Conservation (phyloP, 2,329 filamentous ascomycete genomes). For the Fusarium dimerum region DNA sequence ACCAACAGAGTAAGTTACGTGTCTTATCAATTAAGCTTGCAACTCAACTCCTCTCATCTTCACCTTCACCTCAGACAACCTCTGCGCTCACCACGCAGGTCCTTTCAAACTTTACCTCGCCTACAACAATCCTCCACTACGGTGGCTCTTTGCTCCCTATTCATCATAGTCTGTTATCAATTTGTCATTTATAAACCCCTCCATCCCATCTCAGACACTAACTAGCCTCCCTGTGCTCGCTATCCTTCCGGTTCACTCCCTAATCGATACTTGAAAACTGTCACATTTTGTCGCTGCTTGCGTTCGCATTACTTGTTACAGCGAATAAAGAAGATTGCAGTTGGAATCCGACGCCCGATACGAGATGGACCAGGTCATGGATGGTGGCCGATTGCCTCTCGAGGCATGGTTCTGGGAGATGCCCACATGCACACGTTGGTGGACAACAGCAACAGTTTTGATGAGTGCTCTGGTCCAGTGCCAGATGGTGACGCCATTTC, state of each 20-base stretch:
- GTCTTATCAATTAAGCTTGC: neutral
- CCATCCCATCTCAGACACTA: neutral
- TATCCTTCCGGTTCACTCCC: neutral
- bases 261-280: neutral
- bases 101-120: neutral
- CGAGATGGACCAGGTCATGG: slow-evolving; percentile 60
- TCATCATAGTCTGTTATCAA: neutral
- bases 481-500: slow-evolving; percentile 87
- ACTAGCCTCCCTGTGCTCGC: neutral
- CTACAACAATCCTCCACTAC: neutral
- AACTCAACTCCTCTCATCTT: neutral
- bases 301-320: neutral
- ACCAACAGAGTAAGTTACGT: neutral
- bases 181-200: neutral
- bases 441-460: slow-evolving; percentile 89
- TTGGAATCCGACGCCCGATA: neutral
- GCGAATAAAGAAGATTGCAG: neutral
- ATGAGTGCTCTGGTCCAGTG: slow-evolving; percentile 91
- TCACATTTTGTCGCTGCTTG: slow-evolving; percentile 5
- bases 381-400: slow-evolving; percentile 70
- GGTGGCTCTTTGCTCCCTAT: neutral
- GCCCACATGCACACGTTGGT: slow-evolving; percentile 93
- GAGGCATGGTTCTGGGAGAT: slow-evolving; percentile 99
- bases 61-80: neutral
- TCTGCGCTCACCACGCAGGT: neutral